phyloP scores from a whole-genome alignment of 257 asterid genomes.

The Fraxinus americana region DNA sequence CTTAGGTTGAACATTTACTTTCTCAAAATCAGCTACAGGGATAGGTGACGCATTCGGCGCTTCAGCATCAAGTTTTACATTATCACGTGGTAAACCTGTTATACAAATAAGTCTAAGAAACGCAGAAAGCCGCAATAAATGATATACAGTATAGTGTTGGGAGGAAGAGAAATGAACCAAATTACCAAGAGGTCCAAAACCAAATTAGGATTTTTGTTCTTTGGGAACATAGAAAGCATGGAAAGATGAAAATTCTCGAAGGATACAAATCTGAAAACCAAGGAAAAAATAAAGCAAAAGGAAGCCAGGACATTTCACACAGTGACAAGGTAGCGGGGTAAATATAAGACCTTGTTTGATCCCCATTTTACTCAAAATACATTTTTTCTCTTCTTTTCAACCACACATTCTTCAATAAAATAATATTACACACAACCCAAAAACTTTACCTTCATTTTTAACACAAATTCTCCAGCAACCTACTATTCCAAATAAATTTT shows the following conservation, averaged over 20 bases:
- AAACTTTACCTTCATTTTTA: too few species aligned
- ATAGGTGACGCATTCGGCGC: conserved; percentile 32
- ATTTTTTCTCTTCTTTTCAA: too few species aligned
- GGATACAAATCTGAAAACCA: not conserved
- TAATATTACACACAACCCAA: too few species aligned
- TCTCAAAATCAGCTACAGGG: conserved; percentile 34
- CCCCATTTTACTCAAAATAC: too few species aligned
- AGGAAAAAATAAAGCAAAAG: not conserved
- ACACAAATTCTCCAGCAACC: too few species aligned
- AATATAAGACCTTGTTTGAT: not conserved
- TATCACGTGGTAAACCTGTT: conserved; percentile 39
- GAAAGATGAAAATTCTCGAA: not conserved
- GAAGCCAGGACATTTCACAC: not conserved
- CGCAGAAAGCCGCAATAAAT: conserved; percentile 1
- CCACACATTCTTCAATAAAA: too few species aligned
- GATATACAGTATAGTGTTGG: conserved; percentile 18
- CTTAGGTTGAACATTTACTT: conserved; percentile 44
- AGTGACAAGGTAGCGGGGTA: not conserved
- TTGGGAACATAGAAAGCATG: conserved; percentile 14
- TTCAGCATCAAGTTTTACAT: conserved; percentile 35
- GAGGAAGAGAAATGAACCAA: conserved; percentile 9
- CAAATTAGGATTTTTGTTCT: not conserved
- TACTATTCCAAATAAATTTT: too few species aligned
- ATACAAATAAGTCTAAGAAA: conserved; percentile 30
- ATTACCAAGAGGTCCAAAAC: conserved; percentile 13